Conservation (phyloP, 1,139 yeast genomes). For the Yarrowia galli region DNA sequence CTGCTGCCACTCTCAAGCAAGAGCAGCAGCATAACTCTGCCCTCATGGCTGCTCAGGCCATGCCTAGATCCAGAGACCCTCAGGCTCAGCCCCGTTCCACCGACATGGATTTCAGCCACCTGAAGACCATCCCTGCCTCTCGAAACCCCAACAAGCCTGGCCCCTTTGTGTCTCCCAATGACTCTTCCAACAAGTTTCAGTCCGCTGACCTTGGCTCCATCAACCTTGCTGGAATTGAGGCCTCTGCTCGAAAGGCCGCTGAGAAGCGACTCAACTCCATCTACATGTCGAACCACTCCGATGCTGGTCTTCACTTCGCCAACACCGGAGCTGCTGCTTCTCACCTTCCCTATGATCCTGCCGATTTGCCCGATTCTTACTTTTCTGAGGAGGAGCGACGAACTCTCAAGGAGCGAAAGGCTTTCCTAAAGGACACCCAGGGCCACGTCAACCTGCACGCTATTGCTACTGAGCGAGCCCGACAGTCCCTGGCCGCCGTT, state of each 20-base stretch:
- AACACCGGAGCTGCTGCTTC: slow-evolving; percentile 43
- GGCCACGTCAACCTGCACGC: slow-evolving; percentile 41
- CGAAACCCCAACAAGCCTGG: slow-evolving; percentile 38
- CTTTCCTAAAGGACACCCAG: slow-evolving; percentile 48
- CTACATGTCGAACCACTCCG: slow-evolving; percentile 44
- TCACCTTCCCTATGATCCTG: slow-evolving; percentile 38
- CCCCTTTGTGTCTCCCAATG: slow-evolving; percentile 29
- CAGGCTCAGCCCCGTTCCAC: slow-evolving; percentile 23
- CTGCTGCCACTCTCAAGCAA: slow-evolving; percentile 40
- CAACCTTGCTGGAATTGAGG: slow-evolving; percentile 46
- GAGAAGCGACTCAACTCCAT: slow-evolving; percentile 47
- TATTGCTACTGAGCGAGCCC: slow-evolving; percentile 47
- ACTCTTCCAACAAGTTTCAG: slow-evolving; percentile 28
- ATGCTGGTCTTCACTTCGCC: slow-evolving; percentile 38
- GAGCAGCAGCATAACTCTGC: slow-evolving; percentile 39
- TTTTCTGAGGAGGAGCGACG: slow-evolving; percentile 42
- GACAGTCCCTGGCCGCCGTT: slow-evolving; percentile 42
- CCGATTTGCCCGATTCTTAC: slow-evolving; percentile 34
- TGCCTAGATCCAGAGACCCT: slow-evolving; percentile 32
- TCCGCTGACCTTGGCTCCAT: slow-evolving; percentile 39
- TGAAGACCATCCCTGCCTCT: slow-evolving; percentile 24
- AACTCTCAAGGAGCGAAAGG: slow-evolving; percentile 46
- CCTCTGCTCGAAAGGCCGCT: slow-evolving; percentile 50
- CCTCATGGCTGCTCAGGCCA: slow-evolving; percentile 37
- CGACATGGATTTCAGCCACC: slow-evolving; percentile 26